Evolutionary conservation across 176 grass and related monocot species (phyloP), one percentile per base, ranked within the genome.

Genomic region (Musa acuminata): DNA sequence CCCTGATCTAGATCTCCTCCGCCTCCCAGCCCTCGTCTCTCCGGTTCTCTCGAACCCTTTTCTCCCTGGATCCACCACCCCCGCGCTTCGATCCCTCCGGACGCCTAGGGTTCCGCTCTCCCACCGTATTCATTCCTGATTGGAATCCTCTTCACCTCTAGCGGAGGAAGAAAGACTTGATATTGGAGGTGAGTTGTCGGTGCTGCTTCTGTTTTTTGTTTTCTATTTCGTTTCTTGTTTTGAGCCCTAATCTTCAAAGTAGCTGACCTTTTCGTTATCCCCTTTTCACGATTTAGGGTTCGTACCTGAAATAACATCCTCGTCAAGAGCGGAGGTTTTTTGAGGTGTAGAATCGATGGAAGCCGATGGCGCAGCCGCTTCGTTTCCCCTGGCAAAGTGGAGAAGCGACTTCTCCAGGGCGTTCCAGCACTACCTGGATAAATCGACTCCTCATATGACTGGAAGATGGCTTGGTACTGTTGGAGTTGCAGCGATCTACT

Each of bases 361-460:
- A 9, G 67, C 19, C 48, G 67, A 70, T 70, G 48, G 19, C 11
- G 17, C 67, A 50, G 25, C 29, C 21, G 83, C 75, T 79, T 81
- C 82, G 51, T 8, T 73, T 9, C 52, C 78, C 5, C 77, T 79
- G 69, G 90, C 81, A 62, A 87, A 82, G 78, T 89, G 83, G 84
- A 82, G 86, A 35, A 74, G 75, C 72, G 90, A 93, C 13, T 83
- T 87, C 27, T 77, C 90, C 52, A 85, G 88, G 72, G 13, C 80
- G 24, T 94, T 98, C 80, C 90, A 98, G 86, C 83, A 89, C 84
- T 86, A 98, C 75, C 84, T 98, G 65, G 95, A 98, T 82, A 86
- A 78, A 75, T 87, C 95, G 67, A 92, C 88, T 26, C 95, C 90
- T 55, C 82, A 99, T 82, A 73, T 69, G 77, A 53, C 81, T 71